Percentiles rank a stretch among this genome's conserved stretches.
These are phyloP conservation scores for Fusarium xyrophilum DNA, from an alignment of 2,329 filamentous ascomycete species.

Conservation along the genomic window DNA sequence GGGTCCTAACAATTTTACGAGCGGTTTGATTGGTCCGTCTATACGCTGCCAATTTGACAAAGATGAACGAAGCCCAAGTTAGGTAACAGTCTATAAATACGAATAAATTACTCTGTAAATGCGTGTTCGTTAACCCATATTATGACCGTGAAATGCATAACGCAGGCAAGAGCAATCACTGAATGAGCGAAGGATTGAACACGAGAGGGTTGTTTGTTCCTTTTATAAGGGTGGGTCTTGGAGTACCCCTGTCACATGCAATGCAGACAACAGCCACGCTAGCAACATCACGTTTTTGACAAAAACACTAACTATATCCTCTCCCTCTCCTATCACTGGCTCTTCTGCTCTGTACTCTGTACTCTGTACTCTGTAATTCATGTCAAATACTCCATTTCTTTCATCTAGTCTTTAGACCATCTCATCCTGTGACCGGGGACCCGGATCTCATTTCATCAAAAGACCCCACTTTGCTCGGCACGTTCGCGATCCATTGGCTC, in stretches of 20 bases:
- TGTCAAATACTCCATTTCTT: not conserved
- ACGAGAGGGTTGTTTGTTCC: not conserved
- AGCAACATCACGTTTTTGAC: not conserved
- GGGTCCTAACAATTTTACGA: slow-evolving; percentile 29
- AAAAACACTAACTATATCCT: not conserved
- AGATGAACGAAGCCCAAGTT: not conserved
- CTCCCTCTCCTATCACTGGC: not conserved
- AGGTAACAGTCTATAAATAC: not conserved
- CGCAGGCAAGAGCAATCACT: not conserved
- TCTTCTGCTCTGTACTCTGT: no score
- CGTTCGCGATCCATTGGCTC: slow-evolving; percentile 45
- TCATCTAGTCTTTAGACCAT: not conserved
- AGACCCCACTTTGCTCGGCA: slow-evolving; percentile 29
- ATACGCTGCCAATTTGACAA: not conserved
- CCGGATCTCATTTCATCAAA: not conserved
- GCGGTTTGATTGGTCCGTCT: slow-evolving; percentile 23
- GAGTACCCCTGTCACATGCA: not conserved
- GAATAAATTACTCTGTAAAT: not conserved
- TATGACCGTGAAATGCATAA: not conserved
- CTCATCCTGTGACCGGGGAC: slow-evolving; percentile 25
- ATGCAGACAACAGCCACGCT: not conserved
- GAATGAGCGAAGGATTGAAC: not conserved
- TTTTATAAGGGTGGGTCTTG: not conserved
- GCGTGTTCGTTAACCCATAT: not conserved
- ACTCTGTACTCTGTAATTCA: no score